phyloP scores from a whole-genome alignment of 2,329 filamentous ascomycete genomes.

The Colletotrichum viniferum region DNA sequence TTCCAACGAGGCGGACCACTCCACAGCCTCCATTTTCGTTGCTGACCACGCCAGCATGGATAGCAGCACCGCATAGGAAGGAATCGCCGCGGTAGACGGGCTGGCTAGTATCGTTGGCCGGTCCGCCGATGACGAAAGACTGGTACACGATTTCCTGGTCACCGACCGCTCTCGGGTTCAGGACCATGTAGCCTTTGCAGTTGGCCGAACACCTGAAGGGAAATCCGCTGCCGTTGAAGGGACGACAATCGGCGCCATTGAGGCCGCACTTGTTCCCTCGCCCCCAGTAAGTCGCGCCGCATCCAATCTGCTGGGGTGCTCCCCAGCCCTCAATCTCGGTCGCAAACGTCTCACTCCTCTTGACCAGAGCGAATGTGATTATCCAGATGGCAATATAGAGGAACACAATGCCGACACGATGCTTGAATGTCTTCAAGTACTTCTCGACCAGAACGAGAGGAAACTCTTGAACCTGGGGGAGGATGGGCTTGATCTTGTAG shows the following conservation, averaged over 20 bases:
- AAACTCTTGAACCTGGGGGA: slow-evolving; percentile 70
- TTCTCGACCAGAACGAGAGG: slow-evolving; percentile 68
- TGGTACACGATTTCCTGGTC: slow-evolving; percentile 68
- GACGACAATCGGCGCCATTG: slow-evolving; percentile 75
- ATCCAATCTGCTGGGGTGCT: slow-evolving; percentile 67
- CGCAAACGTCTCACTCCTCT: slow-evolving; percentile 63
- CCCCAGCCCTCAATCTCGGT: slow-evolving; percentile 72
- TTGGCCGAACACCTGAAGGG: slow-evolving; percentile 78
- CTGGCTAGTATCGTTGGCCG: slow-evolving; percentile 42
- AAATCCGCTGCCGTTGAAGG: slow-evolving; percentile 72
- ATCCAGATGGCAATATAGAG: slow-evolving; percentile 71
- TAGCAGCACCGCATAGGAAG: slow-evolving; percentile 83
- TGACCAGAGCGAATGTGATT: slow-evolving; percentile 70
- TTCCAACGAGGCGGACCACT: slow-evolving; percentile 75
- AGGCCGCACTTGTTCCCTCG: slow-evolving; percentile 74
- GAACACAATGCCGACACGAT: slow-evolving; percentile 63
- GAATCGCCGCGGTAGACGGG: slow-evolving; percentile 86
- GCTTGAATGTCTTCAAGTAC: slow-evolving; percentile 62
- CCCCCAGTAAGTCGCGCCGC: slow-evolving; percentile 73
- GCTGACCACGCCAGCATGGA: slow-evolving; percentile 80
- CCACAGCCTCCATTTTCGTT: slow-evolving; percentile 80
- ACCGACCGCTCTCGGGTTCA: slow-evolving; percentile 79
- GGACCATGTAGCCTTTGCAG: slow-evolving; percentile 67
- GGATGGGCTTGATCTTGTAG: slow-evolving; percentile 61
- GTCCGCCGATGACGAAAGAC: slow-evolving; percentile 72